Percentiles rank a stretch among this genome's conserved stretches.
Conservation (phyloP, 305 asterid genomes). For the Plantago coronopus region DNA sequence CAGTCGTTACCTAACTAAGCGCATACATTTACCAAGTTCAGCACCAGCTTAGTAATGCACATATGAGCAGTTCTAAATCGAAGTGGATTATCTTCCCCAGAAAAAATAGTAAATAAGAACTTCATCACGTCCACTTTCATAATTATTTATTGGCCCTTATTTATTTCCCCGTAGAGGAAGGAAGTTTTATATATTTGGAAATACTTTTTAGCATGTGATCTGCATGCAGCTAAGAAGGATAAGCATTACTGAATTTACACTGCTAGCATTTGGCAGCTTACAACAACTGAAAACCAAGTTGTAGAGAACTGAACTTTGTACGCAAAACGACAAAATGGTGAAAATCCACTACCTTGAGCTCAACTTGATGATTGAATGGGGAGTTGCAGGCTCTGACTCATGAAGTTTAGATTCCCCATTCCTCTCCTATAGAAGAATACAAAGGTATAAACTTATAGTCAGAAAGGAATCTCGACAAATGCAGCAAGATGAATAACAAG, state of each 20-base stretch:
- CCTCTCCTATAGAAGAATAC: slow-evolving; percentile 56
- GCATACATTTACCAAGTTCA: no score
- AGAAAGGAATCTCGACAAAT: slow-evolving; percentile 8
- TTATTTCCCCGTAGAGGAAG: no score
- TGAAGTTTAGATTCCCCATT: slow-evolving; percentile 70
- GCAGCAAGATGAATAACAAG: background rate
- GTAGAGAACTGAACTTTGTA: background rate
- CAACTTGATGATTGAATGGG: slow-evolving; percentile 58
- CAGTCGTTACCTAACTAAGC: no score
- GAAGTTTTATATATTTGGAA: background rate
- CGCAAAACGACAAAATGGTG: slow-evolving; percentile 4
- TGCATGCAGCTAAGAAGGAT: slow-evolving; percentile 3
- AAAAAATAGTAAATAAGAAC: no score
- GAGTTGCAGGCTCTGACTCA: slow-evolving; percentile 75
- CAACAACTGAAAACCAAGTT: background rate
- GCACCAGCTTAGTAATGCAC: no score
- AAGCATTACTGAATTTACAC: background rate
- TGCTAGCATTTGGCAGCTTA: slow-evolving; percentile 11
- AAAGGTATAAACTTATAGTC: slow-evolving; percentile 14
- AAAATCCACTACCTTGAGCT: slow-evolving; percentile 62
- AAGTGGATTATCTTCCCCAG: no score
- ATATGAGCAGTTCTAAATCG: no score
- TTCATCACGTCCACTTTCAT: no score
- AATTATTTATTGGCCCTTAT: no score
- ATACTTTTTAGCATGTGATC: background rate